These are phyloP conservation scores for Schrenkiella parvula DNA, from an alignment of 345 rosid species.

Conservation along the genomic window DNA sequence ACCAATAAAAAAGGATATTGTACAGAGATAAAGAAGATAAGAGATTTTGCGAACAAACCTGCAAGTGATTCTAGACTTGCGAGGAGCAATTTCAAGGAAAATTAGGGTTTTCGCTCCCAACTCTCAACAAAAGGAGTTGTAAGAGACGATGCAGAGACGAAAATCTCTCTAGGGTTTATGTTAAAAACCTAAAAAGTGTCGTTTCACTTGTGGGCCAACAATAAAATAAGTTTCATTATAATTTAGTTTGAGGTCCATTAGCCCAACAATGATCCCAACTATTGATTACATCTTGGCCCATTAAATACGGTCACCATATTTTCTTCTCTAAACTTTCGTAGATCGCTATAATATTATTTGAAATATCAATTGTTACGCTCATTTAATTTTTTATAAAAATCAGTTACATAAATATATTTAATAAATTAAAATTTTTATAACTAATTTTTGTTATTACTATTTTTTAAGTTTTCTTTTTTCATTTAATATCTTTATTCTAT, in stretches of 20 bases:
- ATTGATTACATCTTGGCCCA: neutral
- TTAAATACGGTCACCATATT: too few species aligned
- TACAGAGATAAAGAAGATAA: neutral
- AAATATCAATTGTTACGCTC: too few species aligned
- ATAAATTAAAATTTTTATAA: too few species aligned
- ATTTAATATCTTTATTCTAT: too few species aligned
- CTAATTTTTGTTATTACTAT: too few species aligned
- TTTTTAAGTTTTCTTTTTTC: too few species aligned
- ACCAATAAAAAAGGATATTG: neutral
- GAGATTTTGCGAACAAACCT: neutral
- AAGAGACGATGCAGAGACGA: neutral
- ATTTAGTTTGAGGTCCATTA: neutral
- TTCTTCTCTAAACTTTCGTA: too few species aligned
- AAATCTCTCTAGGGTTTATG: constrained; percentile 21
- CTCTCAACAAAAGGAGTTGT: neutral
- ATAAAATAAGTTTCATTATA: neutral
- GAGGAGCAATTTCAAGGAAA: neutral
- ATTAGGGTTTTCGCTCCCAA: constrained; percentile 6
- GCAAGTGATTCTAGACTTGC: neutral
- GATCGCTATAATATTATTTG: too few species aligned
- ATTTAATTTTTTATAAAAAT: too few species aligned
- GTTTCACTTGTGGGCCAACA: neutral
- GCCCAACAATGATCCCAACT: neutral
- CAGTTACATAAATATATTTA: too few species aligned
- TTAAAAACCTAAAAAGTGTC: neutral